phyloP scores from a whole-genome alignment of 257 asterid species.

The Osmanthus fragrans region DNA sequence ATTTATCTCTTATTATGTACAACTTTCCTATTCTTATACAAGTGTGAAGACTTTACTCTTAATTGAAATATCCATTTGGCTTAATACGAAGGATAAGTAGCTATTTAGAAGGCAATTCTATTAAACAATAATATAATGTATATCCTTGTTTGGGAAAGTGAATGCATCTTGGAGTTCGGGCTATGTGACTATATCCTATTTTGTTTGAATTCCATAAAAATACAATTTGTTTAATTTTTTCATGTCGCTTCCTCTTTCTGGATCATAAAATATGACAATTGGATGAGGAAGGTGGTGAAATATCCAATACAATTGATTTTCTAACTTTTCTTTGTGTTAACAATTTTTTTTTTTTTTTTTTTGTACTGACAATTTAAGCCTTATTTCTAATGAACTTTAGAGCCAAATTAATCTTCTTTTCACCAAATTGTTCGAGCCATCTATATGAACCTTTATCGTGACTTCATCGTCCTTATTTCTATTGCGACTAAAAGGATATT shows the following conservation, averaged over 20 bases:
- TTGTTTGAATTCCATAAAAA: background rate
- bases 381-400: background rate
- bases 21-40: background rate
- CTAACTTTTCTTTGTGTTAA: background rate
- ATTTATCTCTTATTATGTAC: slow-evolving; percentile 1
- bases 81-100: background rate
- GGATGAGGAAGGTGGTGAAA: background rate
- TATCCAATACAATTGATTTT: background rate
- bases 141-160: background rate
- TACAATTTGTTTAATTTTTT: background rate
- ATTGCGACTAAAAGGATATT: background rate
- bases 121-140: background rate
- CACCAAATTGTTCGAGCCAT: background rate
- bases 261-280: background rate
- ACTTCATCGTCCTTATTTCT: background rate
- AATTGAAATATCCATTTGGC: background rate
- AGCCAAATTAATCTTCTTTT: background rate
- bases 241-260: background rate
- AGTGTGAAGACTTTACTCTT: background rate
- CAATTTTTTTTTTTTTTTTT: no score
- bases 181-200: background rate
- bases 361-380: background rate
- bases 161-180: background rate
- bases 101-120: background rate
- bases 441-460: background rate